A percentile compares a stretch with the other conserved stretches of the same genome.
phyloP scores from a whole-genome alignment of 192 early-diverging fungal species.

The Ambispora gerdemannii region DNA sequence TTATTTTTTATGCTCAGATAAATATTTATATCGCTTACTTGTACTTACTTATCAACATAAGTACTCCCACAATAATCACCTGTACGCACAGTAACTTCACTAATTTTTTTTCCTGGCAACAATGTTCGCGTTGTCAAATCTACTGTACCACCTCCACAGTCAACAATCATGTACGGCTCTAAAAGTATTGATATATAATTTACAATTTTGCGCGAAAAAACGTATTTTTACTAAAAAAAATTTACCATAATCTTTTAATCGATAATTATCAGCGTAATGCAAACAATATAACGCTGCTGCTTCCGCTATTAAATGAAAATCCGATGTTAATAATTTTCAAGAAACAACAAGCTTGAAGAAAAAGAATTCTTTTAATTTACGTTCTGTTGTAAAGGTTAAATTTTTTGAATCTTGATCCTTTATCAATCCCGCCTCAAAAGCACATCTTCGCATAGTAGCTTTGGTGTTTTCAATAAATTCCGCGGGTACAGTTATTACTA shows the following conservation, averaged over 20 bases:
- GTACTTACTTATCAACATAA: constrained; percentile 1
- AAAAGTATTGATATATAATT: too few relatives aligned
- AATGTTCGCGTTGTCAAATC: constrained; percentile 33
- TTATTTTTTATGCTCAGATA: too few relatives aligned
- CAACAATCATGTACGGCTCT: constrained; percentile 25
- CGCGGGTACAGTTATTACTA: background rate
- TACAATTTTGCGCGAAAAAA: too few relatives aligned
- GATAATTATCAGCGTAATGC: background rate
- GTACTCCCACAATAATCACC: constrained; percentile 17
- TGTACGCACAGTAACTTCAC: constrained; percentile 9
- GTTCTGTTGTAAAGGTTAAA: constrained; percentile 5
- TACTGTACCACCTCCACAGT: constrained; percentile 32
- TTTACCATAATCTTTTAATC: background rate
- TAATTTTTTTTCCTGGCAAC: background rate
- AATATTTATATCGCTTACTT: too few relatives aligned
- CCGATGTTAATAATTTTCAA: too few relatives aligned
- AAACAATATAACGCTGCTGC: constrained; percentile 27
- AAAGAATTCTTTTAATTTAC: background rate
- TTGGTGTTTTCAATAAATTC: background rate
- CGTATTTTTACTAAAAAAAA: too few relatives aligned
- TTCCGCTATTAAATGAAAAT: constrained; percentile 4
- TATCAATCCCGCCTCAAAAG: background rate
- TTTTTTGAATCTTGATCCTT: background rate
- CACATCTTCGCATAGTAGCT: background rate
- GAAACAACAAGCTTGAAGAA: background rate